Base-by-base conservation (phyloP, 371 early-diverging fungal genomes). In the Batrachochytrium dendrobatidis region DNA sequence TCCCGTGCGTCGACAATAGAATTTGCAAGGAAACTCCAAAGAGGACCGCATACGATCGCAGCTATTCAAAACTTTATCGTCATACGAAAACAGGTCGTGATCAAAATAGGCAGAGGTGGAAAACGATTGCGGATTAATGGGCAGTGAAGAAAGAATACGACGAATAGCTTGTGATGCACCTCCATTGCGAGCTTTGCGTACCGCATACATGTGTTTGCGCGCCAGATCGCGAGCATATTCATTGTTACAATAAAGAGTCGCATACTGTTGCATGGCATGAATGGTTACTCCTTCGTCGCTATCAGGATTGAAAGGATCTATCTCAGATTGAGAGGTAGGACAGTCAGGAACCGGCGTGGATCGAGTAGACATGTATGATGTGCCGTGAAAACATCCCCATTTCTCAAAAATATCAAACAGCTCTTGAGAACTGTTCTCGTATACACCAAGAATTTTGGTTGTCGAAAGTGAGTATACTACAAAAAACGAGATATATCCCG, bases 121-220 rank as follows among this genome's bases (percentile, higher is more conserved):
- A 46, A 74, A 67, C 1, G 74, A 72, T 53, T 86, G 86, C 1
- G 84, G 74, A 48, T 77, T 76, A 43, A 71, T 59, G 0, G 86
- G 86, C 0, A 84, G 69, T 5, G 65, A 60, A 25, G 74, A 60
- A 6, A 83, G 71, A 2, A 80, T 64, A 0, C 83, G 71, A 50
- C 72, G 76, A 57, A 79, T 67, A 1, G 84, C 79, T 64, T 79
- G 76, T 7, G 55, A 65, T 59, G 68, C 82, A 80, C 86, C 84
- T 63, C 86, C 86, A 53, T 83, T 83, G 34, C 74, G 70, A 20
- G 86, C 81, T 59, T 84, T 77, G 29, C 76, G 65, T 43, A 84
- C 72, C 7, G 77, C 67, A 52, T 79, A 66, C 32, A 82, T 73
- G 6, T 77, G 73, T 58, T 71, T 73, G 43, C 70, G 69, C 43